These are phyloP conservation scores for Globisporangium camurandrum DNA, from an alignment of 352 stramenopile genomes.

Conservation along the genomic window DNA sequence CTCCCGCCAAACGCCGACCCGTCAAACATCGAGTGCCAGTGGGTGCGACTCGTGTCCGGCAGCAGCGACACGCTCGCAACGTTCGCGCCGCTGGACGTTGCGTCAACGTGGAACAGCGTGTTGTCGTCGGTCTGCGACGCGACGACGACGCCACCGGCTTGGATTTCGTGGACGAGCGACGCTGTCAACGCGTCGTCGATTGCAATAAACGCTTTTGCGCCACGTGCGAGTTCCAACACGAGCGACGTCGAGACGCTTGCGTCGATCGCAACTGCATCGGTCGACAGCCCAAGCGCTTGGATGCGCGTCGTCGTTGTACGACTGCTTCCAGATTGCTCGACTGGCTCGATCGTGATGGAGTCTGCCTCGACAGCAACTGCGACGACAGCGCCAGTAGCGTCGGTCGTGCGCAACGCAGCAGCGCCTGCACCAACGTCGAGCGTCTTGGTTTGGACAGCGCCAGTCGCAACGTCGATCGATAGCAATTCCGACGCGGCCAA, in stretches of 20 bases:
- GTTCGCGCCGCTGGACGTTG: slow-evolving; percentile 13
- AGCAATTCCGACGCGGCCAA: slow-evolving; percentile 31
- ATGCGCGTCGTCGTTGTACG: slow-evolving; percentile 6
- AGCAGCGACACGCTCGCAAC: slow-evolving; percentile 38
- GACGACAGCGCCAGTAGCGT: slow-evolving; percentile 8
- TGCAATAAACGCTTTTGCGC: slow-evolving; percentile 53
- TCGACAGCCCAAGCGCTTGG: slow-evolving; percentile 6
- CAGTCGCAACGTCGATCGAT: slow-evolving; percentile 28
- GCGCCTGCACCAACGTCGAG: slow-evolving; percentile 1
- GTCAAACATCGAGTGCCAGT: slow-evolving; percentile 48
- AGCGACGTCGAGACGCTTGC: slow-evolving; percentile 31
- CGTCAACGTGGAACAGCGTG: slow-evolving; percentile 44
- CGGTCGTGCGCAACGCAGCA: slow-evolving; percentile 15
- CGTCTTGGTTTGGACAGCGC: slow-evolving; percentile 12
- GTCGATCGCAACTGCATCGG: slow-evolving; percentile 37
- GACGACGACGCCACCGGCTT: slow-evolving; percentile 29
- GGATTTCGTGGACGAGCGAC: slow-evolving; percentile 31
- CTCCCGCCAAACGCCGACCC: slow-evolving; percentile 39
- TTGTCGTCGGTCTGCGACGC: slow-evolving; percentile 50
- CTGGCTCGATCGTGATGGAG: slow-evolving; percentile 8
- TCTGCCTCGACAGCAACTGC: slow-evolving; percentile 10
- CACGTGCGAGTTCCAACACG: slow-evolving; percentile 39
- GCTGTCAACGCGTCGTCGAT: slow-evolving; percentile 31
- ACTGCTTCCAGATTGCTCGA: slow-evolving; percentile 9
- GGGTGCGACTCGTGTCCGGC: slow-evolving; percentile 12